These are phyloP conservation scores for Schrenkiella parvula DNA, from an alignment of 345 rosid genomes.

Conservation along the genomic window DNA sequence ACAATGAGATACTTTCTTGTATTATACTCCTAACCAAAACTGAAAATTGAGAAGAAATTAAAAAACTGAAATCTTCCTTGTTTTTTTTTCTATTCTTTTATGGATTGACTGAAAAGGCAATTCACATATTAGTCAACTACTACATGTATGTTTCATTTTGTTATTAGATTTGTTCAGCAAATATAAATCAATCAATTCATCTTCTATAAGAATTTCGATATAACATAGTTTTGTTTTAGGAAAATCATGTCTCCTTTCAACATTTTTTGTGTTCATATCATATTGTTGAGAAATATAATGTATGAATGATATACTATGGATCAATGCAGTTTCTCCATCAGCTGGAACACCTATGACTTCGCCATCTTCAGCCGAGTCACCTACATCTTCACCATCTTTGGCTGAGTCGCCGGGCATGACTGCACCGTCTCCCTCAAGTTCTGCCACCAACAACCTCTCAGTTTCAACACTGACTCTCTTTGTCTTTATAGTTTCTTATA, in stretches of 20 bases:
- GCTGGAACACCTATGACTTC: conserved; percentile 3
- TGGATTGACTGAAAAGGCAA: not conserved
- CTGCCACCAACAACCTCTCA: conserved; percentile 10
- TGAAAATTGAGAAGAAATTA: not conserved
- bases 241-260: not conserved
- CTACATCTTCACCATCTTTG: not conserved
- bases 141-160: not conserved
- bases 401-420: not conserved
- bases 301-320: not conserved
- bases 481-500: not conserved
- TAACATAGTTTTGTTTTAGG: not conserved
- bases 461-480: not conserved
- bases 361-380: conserved; percentile 10
- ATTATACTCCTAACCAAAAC: not conserved
- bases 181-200: not conserved
- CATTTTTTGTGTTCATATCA: not conserved
- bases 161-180: not conserved
- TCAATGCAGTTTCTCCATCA: conserved; percentile 29
- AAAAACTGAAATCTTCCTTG: not conserved
- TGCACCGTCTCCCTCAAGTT: conserved; percentile 1
- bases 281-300: not conserved
- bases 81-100: not conserved
- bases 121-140: not conserved
- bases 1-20: too few species aligned
- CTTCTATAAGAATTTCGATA: not conserved